Percentiles rank a stretch among this genome's conserved stretches.
These are phyloP conservation scores for Fulvia fulva DNA, from an alignment of 2,329 filamentous ascomycete species.

Conservation along the genomic window DNA sequence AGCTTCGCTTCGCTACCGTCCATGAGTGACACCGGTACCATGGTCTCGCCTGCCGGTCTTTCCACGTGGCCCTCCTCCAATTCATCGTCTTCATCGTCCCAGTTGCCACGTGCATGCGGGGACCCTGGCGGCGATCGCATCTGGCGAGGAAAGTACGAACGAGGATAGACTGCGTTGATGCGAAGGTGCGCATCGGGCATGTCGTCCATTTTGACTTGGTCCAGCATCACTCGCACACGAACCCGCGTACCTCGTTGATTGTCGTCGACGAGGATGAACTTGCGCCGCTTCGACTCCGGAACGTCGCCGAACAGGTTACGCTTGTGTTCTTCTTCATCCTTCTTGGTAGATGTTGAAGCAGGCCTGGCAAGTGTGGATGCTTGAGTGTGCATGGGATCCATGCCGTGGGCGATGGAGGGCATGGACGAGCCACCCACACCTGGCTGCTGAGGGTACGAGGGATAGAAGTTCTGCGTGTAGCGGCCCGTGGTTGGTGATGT, in stretches of 20 bases:
- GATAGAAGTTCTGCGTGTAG: conserved; percentile 72
- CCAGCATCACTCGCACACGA: conserved; percentile 86
- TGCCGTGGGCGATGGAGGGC: conserved; percentile 59
- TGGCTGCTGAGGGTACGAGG: conserved; percentile 60
- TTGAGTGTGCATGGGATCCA: conserved; percentile 42
- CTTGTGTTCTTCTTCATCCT: conserved; percentile 54
- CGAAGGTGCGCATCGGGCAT: conserved; percentile 95
- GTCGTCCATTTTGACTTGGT: conserved; percentile 88
- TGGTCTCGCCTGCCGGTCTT: conserved; percentile 42
- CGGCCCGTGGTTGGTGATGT: conserved; percentile 63
- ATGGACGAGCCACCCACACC: conserved; percentile 57
- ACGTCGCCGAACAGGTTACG: conserved; percentile 80
- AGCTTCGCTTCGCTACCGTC: conserved; percentile 72
- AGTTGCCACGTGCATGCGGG: conserved; percentile 70
- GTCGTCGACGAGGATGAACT: conserved; percentile 95
- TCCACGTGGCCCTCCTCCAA: conserved; percentile 38
- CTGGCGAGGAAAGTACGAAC: conserved; percentile 87
- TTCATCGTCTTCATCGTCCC: conserved; percentile 61
- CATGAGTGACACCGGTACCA: conserved; percentile 46
- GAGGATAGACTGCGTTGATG: conserved; percentile 81
- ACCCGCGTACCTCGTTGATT: conserved; percentile 74
- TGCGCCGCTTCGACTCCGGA: conserved; percentile 85
- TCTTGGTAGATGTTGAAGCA: conserved; percentile 39
- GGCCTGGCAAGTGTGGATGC: conserved; percentile 33
- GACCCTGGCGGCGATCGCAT: conserved; percentile 83